Conservation (phyloP, 148 eudicot genomes). For the Spergularia marina region DNA sequence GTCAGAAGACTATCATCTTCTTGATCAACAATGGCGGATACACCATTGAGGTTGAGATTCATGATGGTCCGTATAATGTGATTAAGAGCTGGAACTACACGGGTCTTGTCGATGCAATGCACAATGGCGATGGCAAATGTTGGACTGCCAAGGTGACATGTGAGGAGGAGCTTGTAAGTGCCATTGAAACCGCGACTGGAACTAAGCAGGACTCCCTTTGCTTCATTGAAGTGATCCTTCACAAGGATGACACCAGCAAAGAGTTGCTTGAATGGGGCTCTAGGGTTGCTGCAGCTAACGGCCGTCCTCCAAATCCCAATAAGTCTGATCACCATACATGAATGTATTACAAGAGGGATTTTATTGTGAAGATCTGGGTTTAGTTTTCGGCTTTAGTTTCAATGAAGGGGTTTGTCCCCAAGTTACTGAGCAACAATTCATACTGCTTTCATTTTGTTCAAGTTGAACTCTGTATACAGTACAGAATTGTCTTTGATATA, state of each 20-base stretch:
- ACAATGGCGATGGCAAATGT: constrained; percentile 79
- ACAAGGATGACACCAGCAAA: constrained; percentile 86
- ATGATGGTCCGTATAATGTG: constrained; percentile 88
- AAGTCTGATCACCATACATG: background rate
- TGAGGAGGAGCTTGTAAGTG: constrained; percentile 66
- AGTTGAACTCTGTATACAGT: too few relatives aligned
- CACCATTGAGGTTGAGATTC: constrained; percentile 89
- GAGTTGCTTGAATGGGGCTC: constrained; percentile 90
- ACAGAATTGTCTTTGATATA: too few relatives aligned
- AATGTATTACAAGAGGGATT: too few relatives aligned
- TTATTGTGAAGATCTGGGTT: too few relatives aligned
- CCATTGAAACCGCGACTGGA: constrained; percentile 55
- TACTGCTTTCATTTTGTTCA: too few relatives aligned
- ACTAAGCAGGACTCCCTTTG: constrained; percentile 58
- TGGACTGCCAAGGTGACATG: constrained; percentile 72
- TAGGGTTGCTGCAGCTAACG: constrained; percentile 42
- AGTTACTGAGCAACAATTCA: too few relatives aligned
- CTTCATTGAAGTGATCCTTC: constrained; percentile 65
- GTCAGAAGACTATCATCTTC: constrained; percentile 72
- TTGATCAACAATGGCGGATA: constrained; percentile 93
- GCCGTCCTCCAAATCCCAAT: constrained; percentile 17
- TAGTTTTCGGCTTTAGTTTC: too few relatives aligned
- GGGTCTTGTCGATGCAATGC: constrained; percentile 68
- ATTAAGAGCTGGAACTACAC: constrained; percentile 89
- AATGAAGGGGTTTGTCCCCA: too few relatives aligned